Percentiles rank a stretch among this genome's conserved stretches.
Conservation (phyloP, 1,284 basidiomycete genomes). For the Microbotryomycetes sp. region DNA sequence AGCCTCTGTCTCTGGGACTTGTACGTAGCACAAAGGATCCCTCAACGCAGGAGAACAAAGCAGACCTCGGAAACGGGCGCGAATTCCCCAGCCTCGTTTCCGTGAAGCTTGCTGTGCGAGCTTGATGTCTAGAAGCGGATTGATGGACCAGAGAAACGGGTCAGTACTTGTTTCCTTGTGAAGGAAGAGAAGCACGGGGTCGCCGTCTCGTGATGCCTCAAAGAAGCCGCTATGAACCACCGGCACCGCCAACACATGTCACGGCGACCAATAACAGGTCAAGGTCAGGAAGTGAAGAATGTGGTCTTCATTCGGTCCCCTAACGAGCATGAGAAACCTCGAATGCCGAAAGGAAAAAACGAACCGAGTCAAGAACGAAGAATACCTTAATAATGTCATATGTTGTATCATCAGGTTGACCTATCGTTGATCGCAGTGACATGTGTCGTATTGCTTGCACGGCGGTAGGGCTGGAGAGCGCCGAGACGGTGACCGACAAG, state of each 20-base stretch:
- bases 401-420: conserved; percentile 28
- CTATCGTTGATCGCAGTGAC: too few relatives aligned
- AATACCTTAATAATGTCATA: conserved; percentile 34
- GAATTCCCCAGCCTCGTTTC: too few relatives aligned
- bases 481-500: too few relatives aligned
- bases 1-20: too few relatives aligned
- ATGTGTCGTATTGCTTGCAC: too few relatives aligned
- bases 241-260: background rate
- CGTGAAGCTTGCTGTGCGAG: too few relatives aligned
- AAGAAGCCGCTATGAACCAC: background rate
- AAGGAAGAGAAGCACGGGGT: background rate
- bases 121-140: conserved; percentile 97
- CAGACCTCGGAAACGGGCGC: too few relatives aligned
- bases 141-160: conserved; percentile 43
- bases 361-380: conserved; percentile 25
- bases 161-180: background rate
- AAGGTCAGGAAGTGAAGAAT: conserved; percentile 34
- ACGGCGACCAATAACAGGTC: background rate
- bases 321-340: conserved; percentile 30
- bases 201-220: background rate
- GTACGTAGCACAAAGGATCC: too few relatives aligned
- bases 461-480: too few relatives aligned
- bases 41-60: too few relatives aligned
- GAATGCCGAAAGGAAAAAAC: conserved; percentile 17
- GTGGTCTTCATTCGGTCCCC: conserved; percentile 12